These are phyloP conservation scores for Austroboletus olivaceoglutinosus DNA, from an alignment of 1,284 basidiomycete genomes.

Conservation along the genomic window DNA sequence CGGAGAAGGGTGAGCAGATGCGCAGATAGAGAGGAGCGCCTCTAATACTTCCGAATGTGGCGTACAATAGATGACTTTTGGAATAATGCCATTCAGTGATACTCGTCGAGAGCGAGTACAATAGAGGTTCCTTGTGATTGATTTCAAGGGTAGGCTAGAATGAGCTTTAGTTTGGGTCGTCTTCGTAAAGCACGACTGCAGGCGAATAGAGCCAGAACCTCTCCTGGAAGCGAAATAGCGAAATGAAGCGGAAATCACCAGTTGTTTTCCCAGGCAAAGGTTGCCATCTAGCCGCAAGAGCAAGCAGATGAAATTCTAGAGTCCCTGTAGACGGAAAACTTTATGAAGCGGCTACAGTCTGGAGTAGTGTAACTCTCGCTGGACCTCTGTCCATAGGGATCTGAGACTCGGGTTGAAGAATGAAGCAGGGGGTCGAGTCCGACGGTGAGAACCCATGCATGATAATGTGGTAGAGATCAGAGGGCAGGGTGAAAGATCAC, in stretches of 20 bases:
- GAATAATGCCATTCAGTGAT: neutral
- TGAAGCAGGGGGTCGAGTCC: neutral
- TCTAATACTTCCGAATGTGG: neutral
- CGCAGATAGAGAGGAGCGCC: neutral
- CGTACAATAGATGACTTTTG: neutral
- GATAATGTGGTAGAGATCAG: constrained; percentile 21
- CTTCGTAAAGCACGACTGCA: neutral
- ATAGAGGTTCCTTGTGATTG: constrained; percentile 21
- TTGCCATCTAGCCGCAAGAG: neutral
- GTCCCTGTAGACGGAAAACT: no score
- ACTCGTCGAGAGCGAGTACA: constrained; percentile 16
- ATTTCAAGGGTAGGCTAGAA: constrained; percentile 2
- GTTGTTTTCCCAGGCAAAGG: constrained; percentile 2
- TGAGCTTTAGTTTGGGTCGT: neutral
- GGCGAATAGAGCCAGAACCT: neutral
- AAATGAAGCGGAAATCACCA: neutral
- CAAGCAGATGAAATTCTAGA: neutral
- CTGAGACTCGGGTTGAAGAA: no score
- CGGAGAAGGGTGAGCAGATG: neutral
- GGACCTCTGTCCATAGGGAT: no score
- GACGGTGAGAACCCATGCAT: constrained; percentile 1
- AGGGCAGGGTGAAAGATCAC: constrained; percentile 7
- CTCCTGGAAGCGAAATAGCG: constrained; percentile 9
- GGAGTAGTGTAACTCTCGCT: no score
- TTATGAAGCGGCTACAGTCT: no score